Evolutionary conservation across 1,284 basidiomycete genomes (phyloP), one percentile per base, ranked within the genome.

Genomic region (Pseudozyma thailandica): DNA sequence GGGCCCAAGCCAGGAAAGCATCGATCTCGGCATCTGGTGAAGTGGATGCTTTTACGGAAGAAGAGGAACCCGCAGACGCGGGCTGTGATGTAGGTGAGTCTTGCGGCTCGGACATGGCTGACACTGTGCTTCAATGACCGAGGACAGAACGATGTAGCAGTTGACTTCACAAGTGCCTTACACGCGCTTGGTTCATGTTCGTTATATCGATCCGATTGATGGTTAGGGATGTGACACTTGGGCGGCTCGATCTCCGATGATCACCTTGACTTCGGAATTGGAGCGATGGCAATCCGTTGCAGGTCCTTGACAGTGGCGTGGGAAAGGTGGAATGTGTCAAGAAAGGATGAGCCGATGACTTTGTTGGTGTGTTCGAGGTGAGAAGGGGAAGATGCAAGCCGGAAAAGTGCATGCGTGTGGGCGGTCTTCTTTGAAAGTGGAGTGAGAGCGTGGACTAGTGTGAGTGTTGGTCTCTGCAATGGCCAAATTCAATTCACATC

Each of bases 1-100:
- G 63, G 8, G 64, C 59, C 74, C 74, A 76, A 26, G 65, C 65
- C 3, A 76, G 26, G 33, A 57, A 74, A 2, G 66, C 71, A 13
- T 68, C 58, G 25, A 69, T 70, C 55, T 76, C 71, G 16, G 59
- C 64, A 30, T 59, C 59, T 20, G 50, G 53, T 3, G 57, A 28
- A 18, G 52, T 18, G 2, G 45, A 21, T 8, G 44, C 23, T 13
- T 39, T 37, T 20, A 39, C 15, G 4, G 57, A 52, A 10, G 50
- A 26, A 15, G 57, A 39, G 5, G 53, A 66, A 23, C 23, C 41
- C 16, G 37, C 41, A n/a, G 28, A 15, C 7, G 23, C 33, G 4
- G 50, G n/a, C 6, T 16, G 3, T 10, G 48, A 15, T 13, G 26
- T 23, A 31, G 60, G 20, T 1, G 46, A 42, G 10, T 53, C 50